Conservation (phyloP, 2,329 filamentous ascomycete species). For the Neurospora crassa region DNA sequence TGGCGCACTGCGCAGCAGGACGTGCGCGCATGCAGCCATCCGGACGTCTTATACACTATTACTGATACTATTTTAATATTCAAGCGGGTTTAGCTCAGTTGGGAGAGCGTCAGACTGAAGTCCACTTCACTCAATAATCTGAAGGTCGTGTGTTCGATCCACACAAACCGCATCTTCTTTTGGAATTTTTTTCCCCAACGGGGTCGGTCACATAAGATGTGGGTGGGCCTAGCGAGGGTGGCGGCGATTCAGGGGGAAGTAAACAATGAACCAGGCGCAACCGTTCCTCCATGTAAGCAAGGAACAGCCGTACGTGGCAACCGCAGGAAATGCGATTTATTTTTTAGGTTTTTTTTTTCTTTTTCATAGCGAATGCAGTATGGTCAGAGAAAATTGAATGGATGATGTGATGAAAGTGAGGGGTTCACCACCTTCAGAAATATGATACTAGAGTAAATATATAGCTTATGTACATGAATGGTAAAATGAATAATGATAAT, state of each 20-base stretch:
- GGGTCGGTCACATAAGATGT: no score
- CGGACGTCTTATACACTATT: background rate
- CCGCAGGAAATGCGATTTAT: background rate
- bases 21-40: background rate
- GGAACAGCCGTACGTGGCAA: background rate
- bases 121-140: no score
- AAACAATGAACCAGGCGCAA: background rate
- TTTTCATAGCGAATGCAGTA: background rate
- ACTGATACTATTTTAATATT: rapidly evolving
- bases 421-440: background rate
- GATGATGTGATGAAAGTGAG: background rate
- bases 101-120: conserved; percentile 14
- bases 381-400: background rate
- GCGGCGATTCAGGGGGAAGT: background rate
- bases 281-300: background rate
- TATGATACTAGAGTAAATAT: background rate
- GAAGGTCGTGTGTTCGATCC: background rate
- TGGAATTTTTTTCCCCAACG: background rate
- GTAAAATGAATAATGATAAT: background rate
- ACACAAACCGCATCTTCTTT: conserved; percentile 13
- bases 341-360: background rate
- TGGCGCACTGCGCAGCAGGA: background rate
- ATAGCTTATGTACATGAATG: background rate
- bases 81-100: conserved; percentile 20
- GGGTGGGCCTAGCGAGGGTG: background rate